Percentiles rank a stretch among this genome's conserved stretches.
These are phyloP conservation scores for Dryas octopetala DNA, from an alignment of 306 rosid species.

Conservation along the genomic window DNA sequence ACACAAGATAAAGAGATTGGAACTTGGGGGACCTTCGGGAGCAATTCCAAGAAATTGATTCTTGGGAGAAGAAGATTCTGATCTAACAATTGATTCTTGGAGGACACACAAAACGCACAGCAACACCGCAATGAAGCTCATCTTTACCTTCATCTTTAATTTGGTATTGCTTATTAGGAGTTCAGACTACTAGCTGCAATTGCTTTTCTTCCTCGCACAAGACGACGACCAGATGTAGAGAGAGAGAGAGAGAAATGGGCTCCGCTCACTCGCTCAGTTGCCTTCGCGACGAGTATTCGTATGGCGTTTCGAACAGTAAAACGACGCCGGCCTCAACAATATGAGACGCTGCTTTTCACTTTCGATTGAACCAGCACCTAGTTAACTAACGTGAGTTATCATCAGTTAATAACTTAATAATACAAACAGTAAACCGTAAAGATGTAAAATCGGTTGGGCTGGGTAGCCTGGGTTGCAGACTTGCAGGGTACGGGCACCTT, in stretches of 20 bases:
- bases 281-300: not conserved
- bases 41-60: conserved; percentile 65
- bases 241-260: too few species aligned
- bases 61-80: conserved; percentile 46
- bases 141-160: conserved; percentile 29
- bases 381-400: not conserved
- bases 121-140: conserved; percentile 26
- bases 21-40: conserved; percentile 58
- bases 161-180: too few species aligned
- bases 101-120: conserved; percentile 18
- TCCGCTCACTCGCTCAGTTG: too few species aligned
- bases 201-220: not conserved
- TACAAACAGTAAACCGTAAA: too few species aligned
- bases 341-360: not conserved
- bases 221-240: not conserved
- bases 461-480: too few species aligned
- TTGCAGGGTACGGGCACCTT: too few species aligned
- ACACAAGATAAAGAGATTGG: not conserved
- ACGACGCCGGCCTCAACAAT: conserved; percentile 3
- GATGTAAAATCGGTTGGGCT: too few species aligned
- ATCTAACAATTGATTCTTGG: conserved; percentile 33
- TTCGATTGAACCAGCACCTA: not conserved
- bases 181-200: not conserved
- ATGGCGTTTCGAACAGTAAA: not conserved
- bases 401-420: too few species aligned